A percentile compares a stretch with the other conserved stretches of the same genome.
Evolutionary conservation across 768 basidiomycete species (phyloP).

Genomic region (Amylocystis lapponica): DNA sequence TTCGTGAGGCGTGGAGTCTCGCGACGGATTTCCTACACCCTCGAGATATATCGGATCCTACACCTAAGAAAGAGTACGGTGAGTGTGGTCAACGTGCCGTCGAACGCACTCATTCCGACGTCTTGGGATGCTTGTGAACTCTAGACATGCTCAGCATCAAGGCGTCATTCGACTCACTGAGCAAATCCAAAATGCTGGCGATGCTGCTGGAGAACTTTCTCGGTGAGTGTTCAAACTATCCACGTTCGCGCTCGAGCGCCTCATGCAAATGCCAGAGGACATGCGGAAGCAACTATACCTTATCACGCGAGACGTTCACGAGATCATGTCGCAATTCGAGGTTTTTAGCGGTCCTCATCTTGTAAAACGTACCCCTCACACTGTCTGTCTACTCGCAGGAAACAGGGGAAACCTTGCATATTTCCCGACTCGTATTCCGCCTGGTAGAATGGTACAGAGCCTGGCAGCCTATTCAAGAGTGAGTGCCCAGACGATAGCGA

Average conservation of each 20-base stretch:
- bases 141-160: conserved; percentile 45
- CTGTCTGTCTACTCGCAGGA: conserved; percentile 27
- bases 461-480: conserved; percentile 68
- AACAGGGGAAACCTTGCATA: conserved; percentile 39
- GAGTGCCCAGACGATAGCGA: not conserved
- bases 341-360: conserved; percentile 26
- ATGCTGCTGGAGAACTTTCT: conserved; percentile 67
- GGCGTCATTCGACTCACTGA: conserved; percentile 53
- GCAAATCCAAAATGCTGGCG: conserved; percentile 53
- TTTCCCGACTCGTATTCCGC: conserved; percentile 51
- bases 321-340: conserved; percentile 57
- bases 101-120: too few relatives aligned
- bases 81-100: too few relatives aligned
- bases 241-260: too few relatives aligned
- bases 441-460: conserved; percentile 67
- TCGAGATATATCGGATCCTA: conserved; percentile 40
- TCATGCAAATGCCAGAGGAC: too few relatives aligned
- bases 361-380: too few relatives aligned
- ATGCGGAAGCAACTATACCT: conserved; percentile 54
- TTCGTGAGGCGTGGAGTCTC: conserved; percentile 51
- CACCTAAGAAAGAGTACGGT: conserved; percentile 26
- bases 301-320: conserved; percentile 53
- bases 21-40: conserved; percentile 52
- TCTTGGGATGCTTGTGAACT: too few relatives aligned
- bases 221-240: conserved; percentile 46